Conservation (phyloP, 768 basidiomycete species). For the Hypsizygus marmoreus region DNA sequence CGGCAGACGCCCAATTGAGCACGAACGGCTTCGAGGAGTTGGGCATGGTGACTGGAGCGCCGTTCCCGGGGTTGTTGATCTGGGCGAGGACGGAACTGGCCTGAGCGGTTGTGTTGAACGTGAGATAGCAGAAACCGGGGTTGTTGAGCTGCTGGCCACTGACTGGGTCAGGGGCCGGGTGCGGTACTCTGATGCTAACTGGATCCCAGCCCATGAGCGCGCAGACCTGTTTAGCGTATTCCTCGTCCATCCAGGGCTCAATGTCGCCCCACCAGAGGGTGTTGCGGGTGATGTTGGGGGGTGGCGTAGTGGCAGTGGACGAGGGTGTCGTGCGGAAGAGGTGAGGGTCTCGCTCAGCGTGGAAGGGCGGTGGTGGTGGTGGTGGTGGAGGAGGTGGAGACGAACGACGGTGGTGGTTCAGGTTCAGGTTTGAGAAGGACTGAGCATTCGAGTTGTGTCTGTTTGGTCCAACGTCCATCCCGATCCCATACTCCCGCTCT, state of each 20-base stretch:
- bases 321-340: constrained; percentile 28
- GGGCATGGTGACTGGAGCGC: constrained; percentile 69
- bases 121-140: constrained; percentile 86
- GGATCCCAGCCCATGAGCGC: constrained; percentile 86
- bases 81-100: constrained; percentile 73
- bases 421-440: constrained; percentile 22
- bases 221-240: constrained; percentile 89
- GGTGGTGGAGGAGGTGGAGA: constrained; percentile 50
- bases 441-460: constrained; percentile 41
- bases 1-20: constrained; percentile 70
- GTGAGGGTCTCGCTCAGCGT: constrained; percentile 35
- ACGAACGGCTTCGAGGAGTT: constrained; percentile 83
- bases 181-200: constrained; percentile 71
- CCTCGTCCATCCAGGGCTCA: constrained; percentile 97
- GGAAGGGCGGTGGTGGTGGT: constrained; percentile 33
- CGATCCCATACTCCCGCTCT: constrained; percentile 33
- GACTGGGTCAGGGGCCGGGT: constrained; percentile 54
- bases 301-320: constrained; percentile 24
- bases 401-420: constrained; percentile 28
- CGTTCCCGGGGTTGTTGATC: constrained; percentile 49
- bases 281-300: constrained; percentile 38
- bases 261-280: constrained; percentile 88
- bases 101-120: constrained; percentile 72
- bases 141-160: constrained; percentile 75
- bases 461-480: constrained; percentile 39